Conservation (phyloP, 257 asterid species). For the Agastache rugosa region DNA sequence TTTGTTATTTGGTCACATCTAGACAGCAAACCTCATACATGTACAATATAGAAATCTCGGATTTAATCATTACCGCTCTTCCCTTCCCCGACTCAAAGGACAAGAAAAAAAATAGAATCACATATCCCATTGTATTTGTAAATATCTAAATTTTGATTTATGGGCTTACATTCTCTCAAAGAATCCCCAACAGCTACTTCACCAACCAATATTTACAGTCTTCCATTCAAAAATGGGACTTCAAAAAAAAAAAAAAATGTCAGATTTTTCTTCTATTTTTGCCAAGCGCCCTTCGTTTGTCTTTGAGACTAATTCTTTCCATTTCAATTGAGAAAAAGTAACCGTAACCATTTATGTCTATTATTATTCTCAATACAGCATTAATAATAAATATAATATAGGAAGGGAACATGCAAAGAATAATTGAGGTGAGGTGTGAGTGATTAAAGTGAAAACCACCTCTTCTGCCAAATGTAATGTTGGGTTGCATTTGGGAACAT, state of each 20-base stretch:
- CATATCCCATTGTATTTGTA: neutral
- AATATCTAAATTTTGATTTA: neutral
- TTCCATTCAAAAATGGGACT: neutral
- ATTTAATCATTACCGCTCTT: too few species aligned
- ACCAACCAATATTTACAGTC: neutral
- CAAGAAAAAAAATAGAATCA: too few species aligned
- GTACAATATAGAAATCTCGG: too few species aligned
- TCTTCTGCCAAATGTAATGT: slow-evolving; percentile 43
- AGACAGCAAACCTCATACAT: too few species aligned
- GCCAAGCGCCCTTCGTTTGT: too few species aligned
- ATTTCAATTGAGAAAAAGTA: neutral
- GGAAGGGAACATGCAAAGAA: neutral
- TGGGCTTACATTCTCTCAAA: neutral
- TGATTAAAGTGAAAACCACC: slow-evolving; percentile 34
- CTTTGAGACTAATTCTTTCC: neutral
- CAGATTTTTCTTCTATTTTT: too few species aligned
- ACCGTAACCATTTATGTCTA: neutral
- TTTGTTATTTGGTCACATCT: neutral
- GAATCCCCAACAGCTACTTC: neutral
- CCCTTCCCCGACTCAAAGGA: too few species aligned
- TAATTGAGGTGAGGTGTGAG: slow-evolving; percentile 19
- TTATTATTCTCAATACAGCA: neutral
- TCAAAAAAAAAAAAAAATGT: neutral
- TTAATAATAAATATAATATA: too few species aligned
- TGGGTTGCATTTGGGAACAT: slow-evolving; percentile 45